These are phyloP conservation scores for Cornus kousa DNA, from an alignment of 148 eudicot genomes.

Conservation along the genomic window DNA sequence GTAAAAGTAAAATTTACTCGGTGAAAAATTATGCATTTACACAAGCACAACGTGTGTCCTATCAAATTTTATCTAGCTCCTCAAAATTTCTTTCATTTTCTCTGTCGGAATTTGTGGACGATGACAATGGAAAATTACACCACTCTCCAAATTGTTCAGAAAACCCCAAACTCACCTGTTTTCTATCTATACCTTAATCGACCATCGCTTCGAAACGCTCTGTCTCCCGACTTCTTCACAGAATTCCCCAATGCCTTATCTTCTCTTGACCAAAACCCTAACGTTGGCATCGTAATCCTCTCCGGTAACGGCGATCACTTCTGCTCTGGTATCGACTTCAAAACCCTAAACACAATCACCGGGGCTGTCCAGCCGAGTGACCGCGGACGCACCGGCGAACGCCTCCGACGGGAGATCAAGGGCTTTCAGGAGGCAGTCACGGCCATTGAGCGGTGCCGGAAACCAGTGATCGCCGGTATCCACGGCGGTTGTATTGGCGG, in stretches of 20 bases:
- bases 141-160: conserved; percentile 37
- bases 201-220: conserved; percentile 65
- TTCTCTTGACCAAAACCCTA: conserved; percentile 65
- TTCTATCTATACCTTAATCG: conserved; percentile 50
- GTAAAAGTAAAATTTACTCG: too few relatives aligned
- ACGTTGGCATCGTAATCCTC: conserved; percentile 58
- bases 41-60: too few relatives aligned
- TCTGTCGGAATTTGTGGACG: too few relatives aligned
- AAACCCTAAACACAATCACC: conserved; percentile 27
- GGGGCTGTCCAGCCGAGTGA: conserved; percentile 21
- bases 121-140: conserved; percentile 41
- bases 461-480: conserved; percentile 73
- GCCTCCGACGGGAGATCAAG: conserved; percentile 57
- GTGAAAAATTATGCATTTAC: too few relatives aligned
- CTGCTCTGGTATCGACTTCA: conserved; percentile 88
- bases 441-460: conserved; percentile 78
- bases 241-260: conserved; percentile 79
- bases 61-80: too few relatives aligned
- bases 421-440: conserved; percentile 53
- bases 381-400: conserved; percentile 56
- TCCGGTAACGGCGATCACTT: conserved; percentile 63
- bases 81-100: background rate
- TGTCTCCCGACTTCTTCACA: conserved; percentile 60
- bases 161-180: conserved; percentile 33
- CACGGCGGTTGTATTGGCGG: conserved; percentile 91